Evolutionary conservation across 2,329 filamentous ascomycete species (phyloP), one percentile per base, ranked within the genome.

Genomic region (Colletotrichum tabaci): DNA sequence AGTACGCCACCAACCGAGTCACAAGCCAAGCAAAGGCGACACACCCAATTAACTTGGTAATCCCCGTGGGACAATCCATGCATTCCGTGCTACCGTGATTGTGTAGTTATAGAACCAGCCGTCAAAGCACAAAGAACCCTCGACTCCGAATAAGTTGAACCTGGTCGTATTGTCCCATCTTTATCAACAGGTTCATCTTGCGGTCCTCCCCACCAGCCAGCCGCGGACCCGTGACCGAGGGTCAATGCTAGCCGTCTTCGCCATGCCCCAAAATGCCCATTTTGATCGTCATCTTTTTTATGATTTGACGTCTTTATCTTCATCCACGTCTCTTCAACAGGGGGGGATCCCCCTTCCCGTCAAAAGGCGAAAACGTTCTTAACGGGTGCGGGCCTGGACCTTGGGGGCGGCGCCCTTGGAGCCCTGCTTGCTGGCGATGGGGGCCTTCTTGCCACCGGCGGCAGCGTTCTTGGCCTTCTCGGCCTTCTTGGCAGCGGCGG

Each of bases 381-480:
- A 98, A 88, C 95, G 95, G 88, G 90, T 92, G 83, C 92, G 95
- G 83, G 94, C 91, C 84, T 92, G 89, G 80, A 94, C 92, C 93
- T 98, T 98, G 83, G 88, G 86, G 80, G 90, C 91, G 79, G 95
- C 91, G 81, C 96, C 96, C 92, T 97, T 98, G 77, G 94, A 92
- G 82, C 94, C 95, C 91, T 98, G 94, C 94, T 99, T 99, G 92
- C 94, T 95, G 85, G 92, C 88, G 84, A 97, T 94, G 85, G 93
- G 92, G 81, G 87, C 85, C 78, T 90, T 88, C 88, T 95, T 90
- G 82, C 94, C 95, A 83, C 92, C 87, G 78, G 92, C 90, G 78
- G 93, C 90, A 77, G 95, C 95, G 82, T 80, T 89, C 94, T 98
- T 98, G 81, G 96, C 96, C 94, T 99, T 99, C 88, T 98, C 95